Conservation (phyloP, 768 basidiomycete species). For the Lactifluus pinguis region DNA sequence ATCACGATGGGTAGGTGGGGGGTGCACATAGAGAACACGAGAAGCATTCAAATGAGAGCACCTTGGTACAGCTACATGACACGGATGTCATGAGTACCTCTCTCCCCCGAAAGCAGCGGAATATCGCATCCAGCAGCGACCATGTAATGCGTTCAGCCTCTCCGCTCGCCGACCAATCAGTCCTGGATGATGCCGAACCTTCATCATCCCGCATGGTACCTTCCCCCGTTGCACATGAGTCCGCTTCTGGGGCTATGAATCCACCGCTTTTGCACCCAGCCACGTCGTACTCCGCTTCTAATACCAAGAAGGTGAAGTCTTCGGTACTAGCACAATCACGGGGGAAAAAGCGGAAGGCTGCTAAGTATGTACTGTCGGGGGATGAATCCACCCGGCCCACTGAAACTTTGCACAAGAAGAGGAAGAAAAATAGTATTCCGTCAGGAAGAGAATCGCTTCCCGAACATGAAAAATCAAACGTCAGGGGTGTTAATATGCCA, state of each 20-base stretch:
- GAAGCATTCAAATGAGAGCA: background rate
- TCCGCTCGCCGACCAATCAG: background rate
- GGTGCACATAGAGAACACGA: background rate
- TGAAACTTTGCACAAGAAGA: background rate
- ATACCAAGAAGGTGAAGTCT: background rate
- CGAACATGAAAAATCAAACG: background rate
- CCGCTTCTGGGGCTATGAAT: background rate
- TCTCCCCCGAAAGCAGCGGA: constrained; percentile 9
- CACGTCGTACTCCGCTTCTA: background rate
- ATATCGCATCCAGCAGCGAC: background rate
- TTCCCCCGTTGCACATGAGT: background rate
- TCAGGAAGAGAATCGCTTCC: background rate
- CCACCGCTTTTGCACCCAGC: background rate
- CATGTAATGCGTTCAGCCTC: background rate
- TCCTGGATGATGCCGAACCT: background rate
- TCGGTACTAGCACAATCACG: background rate
- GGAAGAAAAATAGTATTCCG: background rate
- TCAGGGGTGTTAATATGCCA: background rate
- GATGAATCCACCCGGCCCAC: background rate
- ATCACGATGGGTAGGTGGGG: background rate
- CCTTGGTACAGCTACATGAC: background rate
- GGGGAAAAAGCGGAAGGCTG: background rate
- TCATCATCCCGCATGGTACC: background rate
- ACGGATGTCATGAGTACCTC: background rate
- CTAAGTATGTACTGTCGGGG: background rate